These are phyloP conservation scores for Exophiala aquamarina DNA, from an alignment of 2,329 filamentous ascomycete species.

Conservation along the genomic window DNA sequence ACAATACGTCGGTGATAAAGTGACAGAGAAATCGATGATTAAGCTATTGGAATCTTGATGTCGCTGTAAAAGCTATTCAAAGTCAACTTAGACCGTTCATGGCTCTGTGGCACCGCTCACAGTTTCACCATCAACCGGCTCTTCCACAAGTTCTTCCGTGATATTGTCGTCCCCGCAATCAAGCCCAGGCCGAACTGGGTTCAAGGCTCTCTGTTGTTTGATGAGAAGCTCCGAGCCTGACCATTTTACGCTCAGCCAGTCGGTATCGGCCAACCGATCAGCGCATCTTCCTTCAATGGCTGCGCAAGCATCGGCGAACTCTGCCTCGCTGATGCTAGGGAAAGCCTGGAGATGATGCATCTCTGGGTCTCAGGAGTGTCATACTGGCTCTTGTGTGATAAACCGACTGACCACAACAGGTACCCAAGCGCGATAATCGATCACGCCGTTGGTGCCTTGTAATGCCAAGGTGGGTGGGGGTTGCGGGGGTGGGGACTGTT, in stretches of 20 bases:
- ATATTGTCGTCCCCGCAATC: background rate
- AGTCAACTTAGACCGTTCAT: too few species aligned
- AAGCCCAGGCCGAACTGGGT: background rate
- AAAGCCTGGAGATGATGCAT: constrained; percentile 42
- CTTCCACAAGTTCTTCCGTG: constrained; percentile 34
- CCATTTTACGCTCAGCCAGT: constrained; percentile 24
- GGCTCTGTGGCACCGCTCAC: too few species aligned
- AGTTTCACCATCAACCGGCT: constrained; percentile 1
- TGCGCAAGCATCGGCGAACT: constrained; percentile 67
- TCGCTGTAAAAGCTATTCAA: background rate
- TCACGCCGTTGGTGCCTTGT: too few species aligned
- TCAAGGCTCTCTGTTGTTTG: constrained; percentile 11
- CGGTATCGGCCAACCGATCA: constrained; percentile 18
- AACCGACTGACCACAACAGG: too few species aligned
- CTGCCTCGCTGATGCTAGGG: constrained; percentile 60
- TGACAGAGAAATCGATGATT: constrained; percentile 68
- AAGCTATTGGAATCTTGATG: background rate
- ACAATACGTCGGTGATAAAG: constrained; percentile 72
- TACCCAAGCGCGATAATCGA: too few species aligned
- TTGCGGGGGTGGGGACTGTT: too few species aligned
- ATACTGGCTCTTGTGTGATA: too few species aligned
- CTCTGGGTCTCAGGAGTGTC: background rate
- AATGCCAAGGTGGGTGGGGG: too few species aligned
- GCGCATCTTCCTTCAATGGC: constrained; percentile 44
- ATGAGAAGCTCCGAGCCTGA: constrained; percentile 21